phyloP scores from a whole-genome alignment of 1,284 basidiomycete genomes.

The Polyporus tsugae region DNA sequence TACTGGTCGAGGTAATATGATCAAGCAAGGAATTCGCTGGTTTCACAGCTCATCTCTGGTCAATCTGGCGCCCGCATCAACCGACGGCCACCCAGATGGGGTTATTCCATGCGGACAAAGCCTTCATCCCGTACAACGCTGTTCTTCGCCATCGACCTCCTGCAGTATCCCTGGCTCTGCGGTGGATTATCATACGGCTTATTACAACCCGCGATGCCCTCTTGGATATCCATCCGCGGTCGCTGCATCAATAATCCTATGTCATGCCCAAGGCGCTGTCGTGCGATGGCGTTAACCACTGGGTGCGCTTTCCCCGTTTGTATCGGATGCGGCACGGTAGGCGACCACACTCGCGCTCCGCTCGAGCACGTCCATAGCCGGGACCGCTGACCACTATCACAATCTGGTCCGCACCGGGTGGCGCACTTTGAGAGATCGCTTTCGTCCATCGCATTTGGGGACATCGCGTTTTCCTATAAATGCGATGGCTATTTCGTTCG shows the following conservation, averaged over 20 bases:
- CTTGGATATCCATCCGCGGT: neutral
- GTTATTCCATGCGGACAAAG: conserved; percentile 14
- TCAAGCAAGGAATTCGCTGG: neutral
- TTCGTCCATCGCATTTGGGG: neutral
- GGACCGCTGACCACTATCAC: neutral
- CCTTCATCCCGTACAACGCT: neutral
- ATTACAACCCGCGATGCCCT: neutral
- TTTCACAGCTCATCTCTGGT: neutral
- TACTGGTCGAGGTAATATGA: neutral
- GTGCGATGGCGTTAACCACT: neutral
- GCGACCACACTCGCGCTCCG: neutral
- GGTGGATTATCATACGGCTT: neutral
- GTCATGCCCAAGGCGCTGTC: neutral
- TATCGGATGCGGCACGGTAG: neutral
- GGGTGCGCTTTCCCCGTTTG: neutral
- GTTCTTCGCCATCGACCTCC: neutral
- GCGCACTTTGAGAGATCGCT: neutral
- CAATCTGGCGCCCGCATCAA: neutral
- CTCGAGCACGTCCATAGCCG: neutral
- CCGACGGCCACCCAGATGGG: neutral
- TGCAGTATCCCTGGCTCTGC: neutral
- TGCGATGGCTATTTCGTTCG: conserved; percentile 9
- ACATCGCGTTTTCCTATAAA: neutral
- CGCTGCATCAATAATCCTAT: neutral
- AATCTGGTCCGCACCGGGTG: neutral